Conservation (phyloP, 495 filamentous ascomycete species). For the Neurospora sp. region DNA sequence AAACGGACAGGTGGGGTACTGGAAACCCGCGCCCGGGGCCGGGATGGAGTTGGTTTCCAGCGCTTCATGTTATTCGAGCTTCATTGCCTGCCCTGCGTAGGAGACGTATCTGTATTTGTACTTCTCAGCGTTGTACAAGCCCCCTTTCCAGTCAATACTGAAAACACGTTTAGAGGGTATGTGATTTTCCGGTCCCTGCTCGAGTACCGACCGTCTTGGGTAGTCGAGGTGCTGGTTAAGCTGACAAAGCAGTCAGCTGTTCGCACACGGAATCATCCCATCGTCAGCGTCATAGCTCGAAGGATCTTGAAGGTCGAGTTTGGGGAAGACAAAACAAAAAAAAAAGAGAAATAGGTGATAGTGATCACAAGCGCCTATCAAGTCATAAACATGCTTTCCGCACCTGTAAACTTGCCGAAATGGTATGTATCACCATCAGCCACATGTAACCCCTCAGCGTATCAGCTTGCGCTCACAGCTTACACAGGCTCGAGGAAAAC, state of each 20-base stretch:
- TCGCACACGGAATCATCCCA: not conserved
- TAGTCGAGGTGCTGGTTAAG: not conserved
- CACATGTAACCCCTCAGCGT: not conserved
- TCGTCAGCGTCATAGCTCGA: not conserved
- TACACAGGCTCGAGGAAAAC: slow-evolving; percentile 76
- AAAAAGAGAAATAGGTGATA: not conserved
- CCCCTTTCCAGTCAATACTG: not conserved
- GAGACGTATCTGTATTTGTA: not conserved
- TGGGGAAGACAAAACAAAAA: not conserved
- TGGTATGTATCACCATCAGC: slow-evolving; percentile 43
- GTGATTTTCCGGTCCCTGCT: not conserved
- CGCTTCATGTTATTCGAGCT: not conserved
- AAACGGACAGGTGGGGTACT: not conserved
- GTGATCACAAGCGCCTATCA: slow-evolving; percentile 1
- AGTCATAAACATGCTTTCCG: slow-evolving; percentile 28
- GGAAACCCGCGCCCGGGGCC: not conserved
- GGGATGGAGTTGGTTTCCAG: not conserved
- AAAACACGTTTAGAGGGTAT: not conserved
- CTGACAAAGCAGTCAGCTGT: not conserved
- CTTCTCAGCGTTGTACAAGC: not conserved
- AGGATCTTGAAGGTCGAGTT: not conserved
- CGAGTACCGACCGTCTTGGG: too few species aligned
- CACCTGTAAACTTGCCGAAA: slow-evolving; percentile 71
- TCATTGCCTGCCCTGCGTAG: not conserved
- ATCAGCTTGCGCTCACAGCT: not conserved